Percentiles rank a stretch among this genome's conserved stretches.
These are phyloP conservation scores for Selaginella moellendorffii DNA, from an alignment of 75 land plant genomes.

Conservation along the genomic window DNA sequence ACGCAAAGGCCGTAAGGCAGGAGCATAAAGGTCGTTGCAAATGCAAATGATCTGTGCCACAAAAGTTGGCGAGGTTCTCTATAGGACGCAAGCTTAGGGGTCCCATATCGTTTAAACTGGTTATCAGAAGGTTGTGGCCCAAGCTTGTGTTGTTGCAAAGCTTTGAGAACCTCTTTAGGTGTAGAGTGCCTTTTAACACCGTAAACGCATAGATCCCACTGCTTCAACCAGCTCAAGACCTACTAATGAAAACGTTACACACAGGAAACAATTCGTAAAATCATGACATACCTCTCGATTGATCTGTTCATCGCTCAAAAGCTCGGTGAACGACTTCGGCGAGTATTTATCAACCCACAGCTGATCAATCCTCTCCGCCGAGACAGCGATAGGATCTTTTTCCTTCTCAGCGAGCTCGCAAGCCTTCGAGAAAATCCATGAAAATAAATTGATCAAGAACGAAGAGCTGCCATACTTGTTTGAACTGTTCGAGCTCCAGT, in stretches of 20 bases:
- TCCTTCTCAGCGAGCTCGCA: neutral
- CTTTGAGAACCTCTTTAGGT: slow-evolving; percentile 55
- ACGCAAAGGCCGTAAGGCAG: slow-evolving; percentile 72
- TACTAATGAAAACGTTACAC: slow-evolving; percentile 12
- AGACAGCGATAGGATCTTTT: neutral
- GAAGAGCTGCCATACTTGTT: slow-evolving; percentile 32
- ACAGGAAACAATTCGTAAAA: neutral
- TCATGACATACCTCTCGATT: slow-evolving; percentile 73
- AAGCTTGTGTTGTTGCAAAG: slow-evolving; percentile 57
- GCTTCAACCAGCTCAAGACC: slow-evolving; percentile 94
- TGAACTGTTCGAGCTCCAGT: slow-evolving; percentile 46
- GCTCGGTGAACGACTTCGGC: slow-evolving; percentile 89
- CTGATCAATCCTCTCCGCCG: slow-evolving; percentile 31
- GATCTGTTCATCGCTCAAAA: slow-evolving; percentile 95
- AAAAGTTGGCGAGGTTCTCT: neutral
- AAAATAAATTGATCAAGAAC: neutral
- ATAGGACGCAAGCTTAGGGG: slow-evolving; percentile 48
- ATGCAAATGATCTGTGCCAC: slow-evolving; percentile 75
- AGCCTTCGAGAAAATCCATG: neutral
- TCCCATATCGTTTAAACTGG: too few species aligned
- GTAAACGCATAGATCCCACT: slow-evolving; percentile 91
- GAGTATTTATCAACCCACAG: slow-evolving; percentile 99
- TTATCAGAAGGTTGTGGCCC: slow-evolving; percentile 7
- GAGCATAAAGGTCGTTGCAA: slow-evolving; percentile 93
- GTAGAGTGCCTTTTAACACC: slow-evolving; percentile 68